Conservation (phyloP, 306 rosid genomes). For the Purshia tridentata region DNA sequence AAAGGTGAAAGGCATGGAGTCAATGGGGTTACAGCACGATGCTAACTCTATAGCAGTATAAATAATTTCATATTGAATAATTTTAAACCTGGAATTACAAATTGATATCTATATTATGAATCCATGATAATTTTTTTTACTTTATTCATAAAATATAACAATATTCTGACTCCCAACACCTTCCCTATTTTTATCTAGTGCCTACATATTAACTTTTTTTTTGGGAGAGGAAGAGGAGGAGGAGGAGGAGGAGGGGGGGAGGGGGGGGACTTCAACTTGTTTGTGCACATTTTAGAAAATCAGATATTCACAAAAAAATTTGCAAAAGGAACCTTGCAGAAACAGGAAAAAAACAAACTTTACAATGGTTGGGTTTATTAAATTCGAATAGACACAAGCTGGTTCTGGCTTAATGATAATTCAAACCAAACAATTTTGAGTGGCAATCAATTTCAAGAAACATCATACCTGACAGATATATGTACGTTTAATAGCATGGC, state of each 20-base stretch:
- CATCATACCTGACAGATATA: constrained; percentile 11
- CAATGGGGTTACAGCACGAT: neutral
- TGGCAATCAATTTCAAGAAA: neutral
- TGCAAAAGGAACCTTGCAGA: neutral
- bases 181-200: neutral
- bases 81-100: neutral
- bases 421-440: neutral
- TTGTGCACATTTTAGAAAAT: neutral
- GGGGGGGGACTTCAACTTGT: too few species aligned
- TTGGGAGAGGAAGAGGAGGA: too few species aligned
- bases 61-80: neutral
- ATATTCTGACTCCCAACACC: neutral
- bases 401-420: neutral
- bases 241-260: too few species aligned
- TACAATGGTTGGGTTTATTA: neutral
- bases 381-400: neutral
- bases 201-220: too few species aligned
- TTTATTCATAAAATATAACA: neutral
- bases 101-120: neutral
- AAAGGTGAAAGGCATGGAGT: neutral
- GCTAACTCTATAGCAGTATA: neutral
- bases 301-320: neutral
- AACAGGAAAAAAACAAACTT: neutral
- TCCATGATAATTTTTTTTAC: neutral
- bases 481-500: neutral